Conservation (phyloP, 805 yeast species). For the Ogataea neopini region DNA sequence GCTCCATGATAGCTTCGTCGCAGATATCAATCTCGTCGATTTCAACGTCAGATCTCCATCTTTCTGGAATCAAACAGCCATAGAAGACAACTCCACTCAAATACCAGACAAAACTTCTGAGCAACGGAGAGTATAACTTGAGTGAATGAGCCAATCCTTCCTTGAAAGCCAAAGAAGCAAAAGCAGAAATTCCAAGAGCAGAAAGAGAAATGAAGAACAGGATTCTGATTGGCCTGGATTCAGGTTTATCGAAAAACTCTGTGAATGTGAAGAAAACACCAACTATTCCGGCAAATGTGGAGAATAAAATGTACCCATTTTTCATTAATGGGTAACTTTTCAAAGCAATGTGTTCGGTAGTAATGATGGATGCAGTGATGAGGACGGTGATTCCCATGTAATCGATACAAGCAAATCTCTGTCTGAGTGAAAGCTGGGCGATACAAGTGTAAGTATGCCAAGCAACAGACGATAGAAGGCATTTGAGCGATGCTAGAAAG, state of each 20-base stretch:
- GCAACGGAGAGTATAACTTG: slow-evolving; percentile 63
- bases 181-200: slow-evolving; percentile 68
- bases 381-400: slow-evolving; percentile 91
- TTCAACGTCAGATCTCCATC: slow-evolving; percentile 72
- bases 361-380: slow-evolving; percentile 84
- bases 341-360: slow-evolving; percentile 81
- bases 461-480: slow-evolving; percentile 73
- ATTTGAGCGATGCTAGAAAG: slow-evolving; percentile 69
- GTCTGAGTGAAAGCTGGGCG: slow-evolving; percentile 59
- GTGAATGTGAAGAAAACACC: slow-evolving; percentile 89
- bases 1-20: slow-evolving; percentile 35
- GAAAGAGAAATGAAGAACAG: slow-evolving; percentile 80
- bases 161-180: slow-evolving; percentile 51
- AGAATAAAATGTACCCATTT: slow-evolving; percentile 54
- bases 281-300: slow-evolving; percentile 63
- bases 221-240: slow-evolving; percentile 76
- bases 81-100: slow-evolving; percentile 82
- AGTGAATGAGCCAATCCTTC: slow-evolving; percentile 58
- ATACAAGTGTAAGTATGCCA: slow-evolving; percentile 94
- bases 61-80: slow-evolving; percentile 86
- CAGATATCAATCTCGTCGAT: slow-evolving; percentile 45
- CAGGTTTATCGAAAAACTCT: slow-evolving; percentile 87
- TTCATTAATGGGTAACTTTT: slow-evolving; percentile 55
- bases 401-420: slow-evolving; percentile 88
- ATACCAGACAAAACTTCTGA: slow-evolving; percentile 74